These are phyloP conservation scores for Eimeria brunetti DNA, from an alignment of 169 alveolate species.

Conservation along the genomic window DNA sequence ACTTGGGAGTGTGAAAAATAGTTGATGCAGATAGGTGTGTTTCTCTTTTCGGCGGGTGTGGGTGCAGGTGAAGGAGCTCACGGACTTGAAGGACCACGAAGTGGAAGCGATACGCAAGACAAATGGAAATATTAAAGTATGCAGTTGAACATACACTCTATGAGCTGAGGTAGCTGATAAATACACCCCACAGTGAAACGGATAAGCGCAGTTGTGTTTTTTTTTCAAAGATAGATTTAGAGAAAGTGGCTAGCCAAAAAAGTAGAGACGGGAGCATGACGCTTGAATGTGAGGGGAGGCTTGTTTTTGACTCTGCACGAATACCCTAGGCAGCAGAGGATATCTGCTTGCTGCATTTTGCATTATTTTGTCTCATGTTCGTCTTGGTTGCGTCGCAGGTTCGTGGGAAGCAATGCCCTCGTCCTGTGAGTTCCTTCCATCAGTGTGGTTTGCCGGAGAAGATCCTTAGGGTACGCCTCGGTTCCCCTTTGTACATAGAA, in stretches of 20 bases:
- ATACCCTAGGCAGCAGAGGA: background rate
- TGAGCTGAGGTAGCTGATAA: background rate
- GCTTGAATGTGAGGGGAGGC: background rate
- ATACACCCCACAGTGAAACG: background rate
- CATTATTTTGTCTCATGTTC: background rate
- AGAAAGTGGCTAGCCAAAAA: background rate
- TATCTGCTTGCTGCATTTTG: background rate
- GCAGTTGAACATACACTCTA: background rate
- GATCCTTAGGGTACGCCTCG: slow-evolving; percentile 88
- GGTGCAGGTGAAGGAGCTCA: slow-evolving; percentile 86
- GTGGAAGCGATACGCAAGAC: slow-evolving; percentile 93
- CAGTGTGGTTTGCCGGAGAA: slow-evolving; percentile 98
- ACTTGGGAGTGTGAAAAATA: background rate
- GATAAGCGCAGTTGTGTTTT: background rate
- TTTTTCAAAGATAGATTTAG: background rate
- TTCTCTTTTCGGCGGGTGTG: background rate
- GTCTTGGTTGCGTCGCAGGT: slow-evolving; percentile 12
- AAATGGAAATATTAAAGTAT: slow-evolving; percentile 92
- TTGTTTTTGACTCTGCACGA: background rate
- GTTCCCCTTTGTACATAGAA: background rate
- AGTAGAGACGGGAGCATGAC: background rate
- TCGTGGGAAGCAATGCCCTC: slow-evolving; percentile 96
- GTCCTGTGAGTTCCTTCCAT: slow-evolving; percentile 96
- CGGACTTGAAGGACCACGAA: slow-evolving; percentile 92
- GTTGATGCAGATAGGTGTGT: background rate